These are phyloP conservation scores for Lotmaria passim DNA, from an alignment of 208 protist species.

Conservation along the genomic window DNA sequence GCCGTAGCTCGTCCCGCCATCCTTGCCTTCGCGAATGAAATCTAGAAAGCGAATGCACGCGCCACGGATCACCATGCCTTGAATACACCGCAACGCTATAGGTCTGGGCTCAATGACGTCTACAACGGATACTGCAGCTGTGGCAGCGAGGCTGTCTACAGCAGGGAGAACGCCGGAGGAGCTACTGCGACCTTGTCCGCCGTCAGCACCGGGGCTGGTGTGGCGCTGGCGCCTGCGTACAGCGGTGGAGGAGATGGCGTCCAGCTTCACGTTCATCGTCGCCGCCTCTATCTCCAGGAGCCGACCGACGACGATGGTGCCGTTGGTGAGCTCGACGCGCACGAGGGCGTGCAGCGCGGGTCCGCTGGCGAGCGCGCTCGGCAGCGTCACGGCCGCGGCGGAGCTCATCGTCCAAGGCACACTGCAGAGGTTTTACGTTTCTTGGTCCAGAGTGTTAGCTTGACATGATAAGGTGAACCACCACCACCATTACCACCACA, in stretches of 20 bases:
- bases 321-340: slow-evolving; percentile 79
- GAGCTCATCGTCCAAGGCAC: neutral
- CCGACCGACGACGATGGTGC: slow-evolving; percentile 60
- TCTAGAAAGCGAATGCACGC: slow-evolving; percentile 69
- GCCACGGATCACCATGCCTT: slow-evolving; percentile 70
- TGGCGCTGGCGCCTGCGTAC: slow-evolving; percentile 35
- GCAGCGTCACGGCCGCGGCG: slow-evolving; percentile 41
- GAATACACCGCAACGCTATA: slow-evolving; percentile 58
- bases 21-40: slow-evolving; percentile 60
- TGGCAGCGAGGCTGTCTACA: neutral
- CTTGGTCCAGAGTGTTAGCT: neutral
- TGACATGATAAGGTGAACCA: no score
- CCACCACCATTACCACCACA: no score
- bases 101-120: slow-evolving; percentile 46
- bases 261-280: slow-evolving; percentile 83
- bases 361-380: slow-evolving; percentile 49
- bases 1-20: slow-evolving; percentile 49
- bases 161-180: neutral
- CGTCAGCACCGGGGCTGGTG: neutral
- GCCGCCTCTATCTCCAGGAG: slow-evolving; percentile 69
- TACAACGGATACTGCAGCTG: neutral
- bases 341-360: slow-evolving; percentile 61
- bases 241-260: slow-evolving; percentile 63
- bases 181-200: slow-evolving; percentile 1
- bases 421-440: neutral